These are phyloP conservation scores for Alternaria conjuncta DNA, from an alignment of 2,329 filamentous ascomycete genomes.

Conservation along the genomic window DNA sequence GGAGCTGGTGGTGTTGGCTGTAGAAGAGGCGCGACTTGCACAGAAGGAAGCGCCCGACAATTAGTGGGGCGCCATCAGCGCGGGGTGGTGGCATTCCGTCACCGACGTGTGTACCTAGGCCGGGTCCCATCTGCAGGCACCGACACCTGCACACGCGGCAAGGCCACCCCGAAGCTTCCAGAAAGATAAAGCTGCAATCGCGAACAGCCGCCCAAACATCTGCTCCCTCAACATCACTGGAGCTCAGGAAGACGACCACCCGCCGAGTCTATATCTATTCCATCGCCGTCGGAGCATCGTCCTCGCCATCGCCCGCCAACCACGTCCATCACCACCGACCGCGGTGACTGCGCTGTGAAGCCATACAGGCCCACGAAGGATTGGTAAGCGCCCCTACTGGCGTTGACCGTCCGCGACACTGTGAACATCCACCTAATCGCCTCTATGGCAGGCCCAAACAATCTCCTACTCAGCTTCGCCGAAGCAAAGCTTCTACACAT, in stretches of 20 bases:
- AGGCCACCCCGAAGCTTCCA: conserved; percentile 32
- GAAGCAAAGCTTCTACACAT: conserved; percentile 45
- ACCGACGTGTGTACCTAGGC: conserved; percentile 11
- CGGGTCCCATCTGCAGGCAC: conserved; percentile 18
- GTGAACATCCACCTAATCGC: conserved; percentile 24
- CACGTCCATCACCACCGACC: no score
- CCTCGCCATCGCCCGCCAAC: neutral
- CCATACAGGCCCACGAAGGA: neutral
- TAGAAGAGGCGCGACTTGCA: conserved; percentile 24
- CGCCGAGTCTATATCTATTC: neutral
- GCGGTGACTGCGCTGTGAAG: neutral
- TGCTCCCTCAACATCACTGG: neutral
- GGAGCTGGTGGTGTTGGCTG: conserved; percentile 13
- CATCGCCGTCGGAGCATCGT: neutral
- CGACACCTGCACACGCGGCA: conserved; percentile 17
- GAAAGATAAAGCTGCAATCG: conserved; percentile 15
- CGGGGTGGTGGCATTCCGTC: conserved; percentile 25
- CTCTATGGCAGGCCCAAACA: conserved; percentile 40
- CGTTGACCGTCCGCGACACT: conserved; percentile 16
- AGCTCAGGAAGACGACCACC: neutral
- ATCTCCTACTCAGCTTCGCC: conserved; percentile 39
- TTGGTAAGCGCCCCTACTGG: conserved; percentile 25
- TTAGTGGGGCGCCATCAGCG: conserved; percentile 21
- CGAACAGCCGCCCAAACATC: neutral
- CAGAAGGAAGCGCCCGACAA: conserved; percentile 12